Evolutionary conservation across 768 basidiomycete genomes (phyloP), one percentile per base, ranked within the genome.

Genomic region (Xerocomellus dryophilus): DNA sequence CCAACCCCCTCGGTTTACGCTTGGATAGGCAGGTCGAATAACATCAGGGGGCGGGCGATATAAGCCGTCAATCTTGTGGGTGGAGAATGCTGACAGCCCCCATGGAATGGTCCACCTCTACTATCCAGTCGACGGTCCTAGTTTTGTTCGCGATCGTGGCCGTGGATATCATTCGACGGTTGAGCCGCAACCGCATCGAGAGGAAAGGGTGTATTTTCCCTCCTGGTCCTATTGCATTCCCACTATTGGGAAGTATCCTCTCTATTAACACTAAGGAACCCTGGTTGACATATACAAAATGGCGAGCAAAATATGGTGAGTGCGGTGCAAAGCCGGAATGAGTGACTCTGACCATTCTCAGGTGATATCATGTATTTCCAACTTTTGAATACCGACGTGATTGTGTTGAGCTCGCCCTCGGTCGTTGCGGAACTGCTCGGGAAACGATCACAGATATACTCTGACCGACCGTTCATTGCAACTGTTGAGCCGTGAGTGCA

Each of bases 401-500:
- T 61, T 32, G 39, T 59, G 7, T 15, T 59, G 47, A 59, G 51
- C n/a, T 61, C 60, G 7, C 12, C 2, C 17, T 32, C 35, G 1
- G 46, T 20, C 20, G 53, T 49, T 8, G 36, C 6, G 2, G 57
- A 55, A 2, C 8, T 59, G 15, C 46, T 59, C 9, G 60, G 50
- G 15, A 55, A 59, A 27, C 57, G 57, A 17, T 61, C 60, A 8
- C 53, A 55, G 17, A 52, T 43, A 32, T 61, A 59, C 18, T 60
- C 59, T 14, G 57, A 59, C 17, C 60, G 57, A 25, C 53, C 53
- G 2, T 55, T 43, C 11, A 43, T 59, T 11, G 35, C 50, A 5
- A 51, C 47, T 7, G 7, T 55, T 11, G 20, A 50, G 4, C 53
- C 39, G 53, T 61, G 34, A 52, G 57, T 38, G 7, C 23, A 6